Evolutionary conservation across 805 yeast genomes (phyloP).

Genomic region (Wickerhamomyces bisporus): DNA sequence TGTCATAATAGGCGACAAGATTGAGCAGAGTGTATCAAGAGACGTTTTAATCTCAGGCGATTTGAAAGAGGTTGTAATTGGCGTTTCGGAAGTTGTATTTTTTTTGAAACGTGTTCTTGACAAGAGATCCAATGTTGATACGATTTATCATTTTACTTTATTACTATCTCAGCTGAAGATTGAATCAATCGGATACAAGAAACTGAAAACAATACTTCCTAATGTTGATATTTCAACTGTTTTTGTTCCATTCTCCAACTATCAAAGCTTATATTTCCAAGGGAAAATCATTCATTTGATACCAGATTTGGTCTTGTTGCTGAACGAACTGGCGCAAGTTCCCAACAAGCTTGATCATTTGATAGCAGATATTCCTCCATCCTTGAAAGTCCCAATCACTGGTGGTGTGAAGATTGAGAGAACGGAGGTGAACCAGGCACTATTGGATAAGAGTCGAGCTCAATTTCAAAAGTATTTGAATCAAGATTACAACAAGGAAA

Average conservation of each 20-base stretch:
- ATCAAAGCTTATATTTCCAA: conserved; percentile 5
- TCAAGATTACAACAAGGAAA: conserved; percentile 1
- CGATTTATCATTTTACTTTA: conserved; percentile 1
- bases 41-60: conserved; percentile 10
- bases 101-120: background rate
- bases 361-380: too few species aligned
- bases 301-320: background rate
- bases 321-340: background rate
- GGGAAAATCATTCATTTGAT: background rate
- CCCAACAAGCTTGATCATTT: conserved; percentile 4
- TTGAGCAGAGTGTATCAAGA: conserved; percentile 12
- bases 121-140: background rate
- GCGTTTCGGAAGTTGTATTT: background rate
- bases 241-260: conserved; percentile 15
- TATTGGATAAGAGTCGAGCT: conserved; percentile 8
- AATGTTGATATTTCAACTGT: conserved; percentile 10
- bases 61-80: conserved; percentile 1
- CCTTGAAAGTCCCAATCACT: conserved; percentile 5
- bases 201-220: background rate
- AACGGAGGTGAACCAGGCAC: conserved; percentile 8
- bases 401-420: conserved; percentile 4
- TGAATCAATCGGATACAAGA: background rate
- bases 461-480: conserved; percentile 5
- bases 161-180: background rate
- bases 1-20: conserved; percentile 5